These are phyloP conservation scores for Arthrobotrys entomopaga DNA, from an alignment of 2,329 filamentous ascomycete genomes.

Conservation along the genomic window DNA sequence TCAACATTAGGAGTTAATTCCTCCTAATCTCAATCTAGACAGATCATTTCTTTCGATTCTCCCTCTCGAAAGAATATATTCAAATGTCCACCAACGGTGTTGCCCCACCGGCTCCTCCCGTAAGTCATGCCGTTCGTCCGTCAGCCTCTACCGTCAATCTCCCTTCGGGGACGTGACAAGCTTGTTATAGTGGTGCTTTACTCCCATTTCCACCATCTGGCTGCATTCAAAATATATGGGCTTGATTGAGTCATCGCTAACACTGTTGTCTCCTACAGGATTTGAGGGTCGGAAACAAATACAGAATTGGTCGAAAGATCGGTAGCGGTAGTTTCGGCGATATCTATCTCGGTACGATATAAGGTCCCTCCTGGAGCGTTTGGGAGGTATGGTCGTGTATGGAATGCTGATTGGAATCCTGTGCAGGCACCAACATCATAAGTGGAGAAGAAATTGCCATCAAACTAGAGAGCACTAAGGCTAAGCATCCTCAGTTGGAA, in stretches of 20 bases:
- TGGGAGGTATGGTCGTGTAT: neutral
- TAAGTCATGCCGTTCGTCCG: constrained; percentile 41
- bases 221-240: neutral
- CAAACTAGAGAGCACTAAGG: constrained; percentile 99
- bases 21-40: constrained; percentile 35
- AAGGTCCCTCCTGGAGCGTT: neutral
- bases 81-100: constrained; percentile 52
- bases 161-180: constrained; percentile 28
- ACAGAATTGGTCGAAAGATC: constrained; percentile 99
- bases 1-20: constrained; percentile 27
- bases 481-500: constrained; percentile 98
- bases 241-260: constrained; percentile 32
- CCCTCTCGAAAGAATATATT: constrained; percentile 35
- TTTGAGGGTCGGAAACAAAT: constrained; percentile 98
- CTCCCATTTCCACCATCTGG: neutral
- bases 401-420: constrained; percentile 34
- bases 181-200: constrained; percentile 23
- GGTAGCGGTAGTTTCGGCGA: constrained; percentile 97
- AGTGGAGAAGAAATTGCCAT: constrained; percentile 99
- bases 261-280: constrained; percentile 70
- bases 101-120: constrained; percentile 53
- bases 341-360: constrained; percentile 79
- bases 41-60: constrained; percentile 53
- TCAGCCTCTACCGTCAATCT: constrained; percentile 29
- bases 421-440: constrained; percentile 93